Conservation (phyloP, 768 basidiomycete genomes). For the Naganishia vishniacii region DNA sequence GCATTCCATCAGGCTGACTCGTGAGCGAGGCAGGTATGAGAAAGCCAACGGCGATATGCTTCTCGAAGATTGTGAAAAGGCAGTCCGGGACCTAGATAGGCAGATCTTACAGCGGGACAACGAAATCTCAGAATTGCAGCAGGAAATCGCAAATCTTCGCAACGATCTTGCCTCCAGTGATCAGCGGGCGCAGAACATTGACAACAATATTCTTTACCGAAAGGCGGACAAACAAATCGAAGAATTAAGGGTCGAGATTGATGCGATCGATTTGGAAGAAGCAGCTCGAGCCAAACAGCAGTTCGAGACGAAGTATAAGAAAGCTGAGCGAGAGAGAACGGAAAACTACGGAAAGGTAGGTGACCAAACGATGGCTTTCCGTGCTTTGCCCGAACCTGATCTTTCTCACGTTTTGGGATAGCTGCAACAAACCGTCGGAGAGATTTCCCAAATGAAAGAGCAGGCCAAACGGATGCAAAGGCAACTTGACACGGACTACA, state of each 20-base stretch:
- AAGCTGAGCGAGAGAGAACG: slow-evolving; percentile 67
- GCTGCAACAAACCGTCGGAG: slow-evolving; percentile 78
- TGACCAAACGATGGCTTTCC: background rate
- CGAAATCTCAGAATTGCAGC: slow-evolving; percentile 58
- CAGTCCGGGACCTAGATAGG: slow-evolving; percentile 5
- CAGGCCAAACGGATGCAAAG: slow-evolving; percentile 62
- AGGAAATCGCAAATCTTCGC: slow-evolving; percentile 55
- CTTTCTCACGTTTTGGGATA: slow-evolving; percentile 7
- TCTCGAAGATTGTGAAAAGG: slow-evolving; percentile 57
- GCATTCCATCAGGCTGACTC: background rate
- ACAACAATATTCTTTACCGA: slow-evolving; percentile 77
- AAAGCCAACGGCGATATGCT: slow-evolving; percentile 61
- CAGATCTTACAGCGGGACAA: slow-evolving; percentile 15
- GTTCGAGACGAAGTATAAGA: slow-evolving; percentile 73
- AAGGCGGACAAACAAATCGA: slow-evolving; percentile 63
- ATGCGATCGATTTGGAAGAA: slow-evolving; percentile 71
- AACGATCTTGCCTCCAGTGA: slow-evolving; percentile 31
- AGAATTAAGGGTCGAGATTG: slow-evolving; percentile 65
- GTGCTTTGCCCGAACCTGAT: background rate
- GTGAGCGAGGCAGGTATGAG: slow-evolving; percentile 58
- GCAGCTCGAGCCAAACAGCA: slow-evolving; percentile 75
- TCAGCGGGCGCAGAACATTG: slow-evolving; percentile 38
- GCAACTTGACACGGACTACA: slow-evolving; percentile 73
- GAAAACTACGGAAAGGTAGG: slow-evolving; percentile 55
- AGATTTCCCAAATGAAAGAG: slow-evolving; percentile 66